These are phyloP conservation scores for Lichenothelia convexa DNA, from an alignment of 495 filamentous ascomycete species.

Conservation along the genomic window DNA sequence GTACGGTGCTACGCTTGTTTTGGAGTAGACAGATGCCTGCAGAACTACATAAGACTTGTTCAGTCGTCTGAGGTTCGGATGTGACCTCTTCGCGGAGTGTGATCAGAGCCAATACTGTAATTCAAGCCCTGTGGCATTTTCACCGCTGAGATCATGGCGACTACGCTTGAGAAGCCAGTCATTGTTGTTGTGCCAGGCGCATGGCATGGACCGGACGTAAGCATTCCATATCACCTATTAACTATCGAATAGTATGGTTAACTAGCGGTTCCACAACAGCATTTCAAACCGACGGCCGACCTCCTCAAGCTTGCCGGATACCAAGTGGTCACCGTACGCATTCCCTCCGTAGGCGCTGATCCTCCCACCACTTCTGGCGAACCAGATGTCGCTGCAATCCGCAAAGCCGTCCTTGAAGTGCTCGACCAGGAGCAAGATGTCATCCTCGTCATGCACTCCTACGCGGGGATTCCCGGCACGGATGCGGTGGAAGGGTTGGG, in stretches of 20 bases:
- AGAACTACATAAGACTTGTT: too few species aligned
- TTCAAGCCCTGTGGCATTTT: too few species aligned
- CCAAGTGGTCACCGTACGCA: constrained; percentile 2
- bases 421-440: constrained; percentile 19
- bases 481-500: constrained; percentile 22
- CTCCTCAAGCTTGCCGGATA: constrained; percentile 8
- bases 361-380: constrained; percentile 1
- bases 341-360: constrained; percentile 4
- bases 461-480: constrained; percentile 21
- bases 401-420: background rate
- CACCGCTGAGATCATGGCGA: background rate
- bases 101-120: too few species aligned
- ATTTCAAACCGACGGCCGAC: constrained; percentile 1
- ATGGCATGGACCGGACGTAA: too few species aligned
- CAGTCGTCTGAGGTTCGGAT: too few species aligned
- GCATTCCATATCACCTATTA: too few species aligned
- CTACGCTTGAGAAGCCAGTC: constrained; percentile 4
- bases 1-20: too few species aligned
- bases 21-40: too few species aligned
- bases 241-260: background rate
- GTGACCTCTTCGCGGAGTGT: too few species aligned
- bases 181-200: constrained; percentile 14
- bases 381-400: constrained; percentile 2
- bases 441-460: constrained; percentile 23
- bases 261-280: background rate